phyloP scores from a whole-genome alignment of 306 rosid species.

The Fragaria nilgerrensis region DNA sequence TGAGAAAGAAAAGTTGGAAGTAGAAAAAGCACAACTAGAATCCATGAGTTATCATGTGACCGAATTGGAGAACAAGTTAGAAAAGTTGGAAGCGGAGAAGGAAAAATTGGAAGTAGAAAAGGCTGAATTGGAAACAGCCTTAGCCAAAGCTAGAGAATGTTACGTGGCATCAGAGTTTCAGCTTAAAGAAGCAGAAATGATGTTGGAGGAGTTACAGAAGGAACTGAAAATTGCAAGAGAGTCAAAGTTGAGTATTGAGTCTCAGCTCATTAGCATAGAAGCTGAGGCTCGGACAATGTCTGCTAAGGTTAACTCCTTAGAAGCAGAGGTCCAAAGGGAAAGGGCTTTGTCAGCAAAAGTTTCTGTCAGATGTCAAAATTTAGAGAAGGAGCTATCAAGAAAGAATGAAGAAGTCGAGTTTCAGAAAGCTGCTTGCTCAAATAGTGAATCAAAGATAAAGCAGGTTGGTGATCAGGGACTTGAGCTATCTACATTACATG shows the following conservation, averaged over 20 bases:
- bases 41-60: conserved; percentile 8
- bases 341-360: conserved; percentile 47
- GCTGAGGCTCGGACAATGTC: conserved; percentile 57
- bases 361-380: conserved; percentile 42
- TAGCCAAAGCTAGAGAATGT: conserved; percentile 50
- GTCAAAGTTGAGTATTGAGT: conserved; percentile 57
- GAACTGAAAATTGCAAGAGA: conserved; percentile 52
- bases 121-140: conserved; percentile 39
- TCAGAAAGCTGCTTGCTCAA: conserved; percentile 40
- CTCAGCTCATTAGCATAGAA: conserved; percentile 60
- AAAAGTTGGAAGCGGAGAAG: conserved; percentile 55
- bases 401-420: conserved; percentile 50
- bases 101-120: conserved; percentile 22
- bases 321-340: conserved; percentile 58
- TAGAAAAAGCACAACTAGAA: conserved; percentile 26
- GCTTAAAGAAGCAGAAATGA: conserved; percentile 53
- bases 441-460: conserved; percentile 63
- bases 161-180: conserved; percentile 51
- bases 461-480: conserved; percentile 54
- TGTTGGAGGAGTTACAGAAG: conserved; percentile 55
- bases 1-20: conserved; percentile 35
- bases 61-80: conserved; percentile 43
- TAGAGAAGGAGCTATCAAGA: conserved; percentile 61
- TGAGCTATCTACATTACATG: conserved; percentile 3
- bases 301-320: conserved; percentile 49